Evolutionary conservation across 2,329 filamentous ascomycete genomes (phyloP).

Genomic region (Aspergillus sergii): DNA sequence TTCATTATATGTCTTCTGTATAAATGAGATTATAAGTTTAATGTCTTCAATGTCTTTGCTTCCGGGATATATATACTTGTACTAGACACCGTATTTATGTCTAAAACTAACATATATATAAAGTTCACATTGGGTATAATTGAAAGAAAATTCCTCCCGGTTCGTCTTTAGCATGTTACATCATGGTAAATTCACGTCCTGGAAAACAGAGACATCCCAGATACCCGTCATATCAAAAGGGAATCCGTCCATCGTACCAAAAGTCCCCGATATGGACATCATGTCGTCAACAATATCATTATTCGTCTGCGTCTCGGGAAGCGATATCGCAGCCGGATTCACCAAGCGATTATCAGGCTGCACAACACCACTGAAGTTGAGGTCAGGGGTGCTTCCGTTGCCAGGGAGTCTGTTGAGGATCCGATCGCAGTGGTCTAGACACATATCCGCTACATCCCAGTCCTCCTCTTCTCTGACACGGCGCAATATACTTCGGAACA

Average conservation of each 20-base stretch:
- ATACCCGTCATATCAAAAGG: slow-evolving; percentile 51
- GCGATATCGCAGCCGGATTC: slow-evolving; percentile 42
- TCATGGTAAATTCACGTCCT: slow-evolving; percentile 38
- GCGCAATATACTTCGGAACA: slow-evolving; percentile 51
- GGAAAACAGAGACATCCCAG: slow-evolving; percentile 48
- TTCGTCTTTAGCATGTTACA: background rate
- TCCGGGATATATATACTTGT: background rate
- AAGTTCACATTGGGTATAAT: slow-evolving; percentile 9
- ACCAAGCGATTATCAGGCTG: slow-evolving; percentile 33
- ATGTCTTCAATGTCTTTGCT: slow-evolving; percentile 6
- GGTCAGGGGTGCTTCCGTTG: slow-evolving; percentile 20
- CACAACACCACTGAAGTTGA: slow-evolving; percentile 19
- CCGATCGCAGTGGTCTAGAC: slow-evolving; percentile 52
- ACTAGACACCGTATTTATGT: background rate
- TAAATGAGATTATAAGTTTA: slow-evolving; percentile 25
- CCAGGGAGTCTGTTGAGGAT: slow-evolving; percentile 46
- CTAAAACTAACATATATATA: background rate
- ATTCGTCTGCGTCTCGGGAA: slow-evolving; percentile 48
- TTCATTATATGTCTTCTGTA: slow-evolving; percentile 28
- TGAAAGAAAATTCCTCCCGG: background rate
- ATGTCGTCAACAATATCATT: slow-evolving; percentile 51
- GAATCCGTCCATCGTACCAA: slow-evolving; percentile 50
- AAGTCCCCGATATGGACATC: slow-evolving; percentile 50
- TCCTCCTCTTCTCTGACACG: slow-evolving; percentile 53
- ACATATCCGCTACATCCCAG: slow-evolving; percentile 60